These are phyloP conservation scores for Linnemannia elongata DNA, from an alignment of 192 early-diverging fungal species.

Conservation along the genomic window DNA sequence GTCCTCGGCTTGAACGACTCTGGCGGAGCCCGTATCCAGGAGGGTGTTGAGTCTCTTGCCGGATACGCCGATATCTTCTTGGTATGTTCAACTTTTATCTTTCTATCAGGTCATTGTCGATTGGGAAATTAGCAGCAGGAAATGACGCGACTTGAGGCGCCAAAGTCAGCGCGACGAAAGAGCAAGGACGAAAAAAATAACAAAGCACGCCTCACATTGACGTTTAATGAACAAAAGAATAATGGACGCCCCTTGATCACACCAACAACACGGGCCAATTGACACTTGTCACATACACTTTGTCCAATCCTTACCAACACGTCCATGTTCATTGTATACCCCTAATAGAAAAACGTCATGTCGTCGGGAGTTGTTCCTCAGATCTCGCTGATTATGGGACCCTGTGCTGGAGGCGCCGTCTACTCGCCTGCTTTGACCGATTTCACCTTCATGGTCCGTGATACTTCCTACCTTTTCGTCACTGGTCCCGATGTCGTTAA, in stretches of 20 bases:
- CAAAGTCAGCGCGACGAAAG: not conserved
- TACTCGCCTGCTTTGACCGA: conserved; percentile 98
- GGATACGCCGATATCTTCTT: conserved; percentile 98
- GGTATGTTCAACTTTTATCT: conserved; percentile 28
- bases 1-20: conserved; percentile 97
- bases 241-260: not conserved
- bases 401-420: conserved; percentile 97
- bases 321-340: not conserved
- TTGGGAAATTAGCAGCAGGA: not conserved
- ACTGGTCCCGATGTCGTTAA: conserved; percentile 98
- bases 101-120: not conserved
- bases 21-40: conserved; percentile 97
- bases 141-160: not conserved
- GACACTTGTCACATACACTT: not conserved
- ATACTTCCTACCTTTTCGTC: conserved; percentile 96
- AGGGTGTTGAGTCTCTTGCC: conserved; percentile 95
- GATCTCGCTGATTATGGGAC: conserved; percentile 97
- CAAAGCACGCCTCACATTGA: not conserved
- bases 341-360: conserved; percentile 80
- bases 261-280: not conserved
- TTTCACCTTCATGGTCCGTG: conserved; percentile 97
- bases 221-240: not conserved
- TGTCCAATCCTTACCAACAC: not conserved
- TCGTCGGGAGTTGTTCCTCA: conserved; percentile 96
- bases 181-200: not conserved